phyloP scores from a whole-genome alignment of 805 yeast species.

The Candida adriatica region DNA sequence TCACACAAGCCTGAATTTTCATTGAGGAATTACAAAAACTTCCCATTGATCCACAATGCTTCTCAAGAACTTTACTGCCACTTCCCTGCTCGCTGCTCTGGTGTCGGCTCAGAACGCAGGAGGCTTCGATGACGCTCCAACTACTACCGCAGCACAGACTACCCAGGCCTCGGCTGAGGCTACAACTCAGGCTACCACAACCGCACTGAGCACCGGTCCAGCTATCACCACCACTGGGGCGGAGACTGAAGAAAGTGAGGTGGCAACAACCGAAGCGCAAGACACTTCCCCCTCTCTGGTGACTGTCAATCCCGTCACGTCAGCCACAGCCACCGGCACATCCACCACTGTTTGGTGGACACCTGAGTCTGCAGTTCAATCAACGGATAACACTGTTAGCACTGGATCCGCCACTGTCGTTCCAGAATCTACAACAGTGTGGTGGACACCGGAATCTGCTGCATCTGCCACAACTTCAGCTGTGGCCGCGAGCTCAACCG shows the following conservation, averaged over 20 bases:
- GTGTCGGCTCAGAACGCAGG: constrained; percentile 11
- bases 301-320: constrained; percentile 2
- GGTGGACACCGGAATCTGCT: constrained; percentile 16
- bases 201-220: constrained; percentile 6
- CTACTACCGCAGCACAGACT: too few species aligned
- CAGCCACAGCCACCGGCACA: background rate
- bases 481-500: constrained; percentile 2
- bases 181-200: constrained; percentile 2
- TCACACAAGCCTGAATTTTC: too few species aligned
- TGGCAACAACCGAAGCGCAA: constrained; percentile 1
- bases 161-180: background rate
- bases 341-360: constrained; percentile 17
- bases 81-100: constrained; percentile 7
- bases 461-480: constrained; percentile 1
- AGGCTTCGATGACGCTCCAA: constrained; percentile 9
- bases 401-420: constrained; percentile 1
- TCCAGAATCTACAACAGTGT: constrained; percentile 14
- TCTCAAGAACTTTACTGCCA: constrained; percentile 8
- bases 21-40: background rate
- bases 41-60: constrained; percentile 8
- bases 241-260: constrained; percentile 1
- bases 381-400: background rate
- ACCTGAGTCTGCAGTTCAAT: constrained; percentile 7
- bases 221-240: constrained; percentile 1
- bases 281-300: background rate